Conservation (phyloP, 75 land plant genomes). For the Picea glauca region DNA sequence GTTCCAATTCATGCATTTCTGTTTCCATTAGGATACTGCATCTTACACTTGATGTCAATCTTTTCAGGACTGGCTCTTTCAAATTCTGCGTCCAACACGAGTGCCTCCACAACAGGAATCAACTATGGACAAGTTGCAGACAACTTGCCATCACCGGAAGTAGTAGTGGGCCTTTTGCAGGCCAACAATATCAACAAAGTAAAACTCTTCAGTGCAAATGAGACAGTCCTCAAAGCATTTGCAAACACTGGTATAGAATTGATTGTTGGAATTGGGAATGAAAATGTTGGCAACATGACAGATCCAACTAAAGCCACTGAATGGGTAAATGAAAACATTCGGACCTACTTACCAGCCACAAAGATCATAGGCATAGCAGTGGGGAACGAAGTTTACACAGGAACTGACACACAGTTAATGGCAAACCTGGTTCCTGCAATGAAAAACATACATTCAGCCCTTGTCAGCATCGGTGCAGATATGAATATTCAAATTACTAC, state of each 20-base stretch:
- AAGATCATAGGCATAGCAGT: conserved; percentile 57
- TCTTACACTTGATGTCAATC: background rate
- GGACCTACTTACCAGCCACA: conserved; percentile 52
- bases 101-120: conserved; percentile 33
- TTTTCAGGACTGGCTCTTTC: conserved; percentile 3
- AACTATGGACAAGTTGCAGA: conserved; percentile 80
- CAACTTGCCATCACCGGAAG: conserved; percentile 58
- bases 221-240: conserved; percentile 49
- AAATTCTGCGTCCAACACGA: background rate
- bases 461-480: conserved; percentile 27
- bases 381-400: conserved; percentile 75
- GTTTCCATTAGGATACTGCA: background rate
- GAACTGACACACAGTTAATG: conserved; percentile 30
- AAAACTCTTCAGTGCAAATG: conserved; percentile 64
- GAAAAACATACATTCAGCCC: conserved; percentile 48
- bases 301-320: conserved; percentile 27
- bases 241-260: conserved; percentile 58
- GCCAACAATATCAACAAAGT: conserved; percentile 35
- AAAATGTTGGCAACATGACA: conserved; percentile 37
- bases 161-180: conserved; percentile 48
- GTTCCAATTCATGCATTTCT: background rate
- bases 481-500: conserved; percentile 51
- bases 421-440: conserved; percentile 61
- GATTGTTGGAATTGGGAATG: conserved; percentile 52
- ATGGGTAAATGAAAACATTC: conserved; percentile 57